A percentile compares a stretch with the other conserved stretches of the same genome.
Conservation (phyloP, 192 early-diverging fungal genomes). For the Helicostylum pulchrum region DNA sequence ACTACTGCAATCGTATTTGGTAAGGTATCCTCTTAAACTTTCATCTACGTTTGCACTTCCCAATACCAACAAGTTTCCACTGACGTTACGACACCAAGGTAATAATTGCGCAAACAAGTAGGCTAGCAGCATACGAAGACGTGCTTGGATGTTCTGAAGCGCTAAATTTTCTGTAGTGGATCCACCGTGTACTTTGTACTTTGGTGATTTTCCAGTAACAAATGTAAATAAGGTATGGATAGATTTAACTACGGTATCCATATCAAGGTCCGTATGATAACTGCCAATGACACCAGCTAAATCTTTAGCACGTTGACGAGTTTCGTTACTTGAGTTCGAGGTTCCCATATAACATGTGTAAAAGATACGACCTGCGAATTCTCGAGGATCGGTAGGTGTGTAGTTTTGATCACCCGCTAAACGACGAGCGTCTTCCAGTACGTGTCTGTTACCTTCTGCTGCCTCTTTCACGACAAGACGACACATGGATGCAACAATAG, state of each 20-base stretch:
- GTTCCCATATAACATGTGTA: conserved; percentile 98
- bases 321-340: conserved; percentile 83
- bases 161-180: conserved; percentile 85
- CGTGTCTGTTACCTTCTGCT: conserved; percentile 60
- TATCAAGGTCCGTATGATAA: conserved; percentile 88
- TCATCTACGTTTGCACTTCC: conserved; percentile 99
- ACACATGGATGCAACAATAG: conserved; percentile 93
- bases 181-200: conserved; percentile 84
- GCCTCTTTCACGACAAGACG: conserved; percentile 69
- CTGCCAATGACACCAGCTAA: conserved; percentile 84
- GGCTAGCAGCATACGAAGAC: conserved; percentile 91
- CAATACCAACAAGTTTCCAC: conserved; percentile 82
- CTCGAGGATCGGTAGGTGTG: conserved; percentile 72
- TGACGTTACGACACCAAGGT: conserved; percentile 75
- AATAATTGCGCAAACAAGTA: conserved; percentile 95
- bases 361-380: conserved; percentile 83
- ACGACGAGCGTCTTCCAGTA: conserved; percentile 69
- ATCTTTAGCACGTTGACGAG: conserved; percentile 71
- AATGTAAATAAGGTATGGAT: conserved; percentile 72
- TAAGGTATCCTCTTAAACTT: conserved; percentile 93
- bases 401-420: conserved; percentile 64
- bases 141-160: conserved; percentile 95
- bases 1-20: conserved; percentile 98
- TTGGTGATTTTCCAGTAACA: conserved; percentile 72
- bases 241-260: conserved; percentile 78